Evolutionary conservation across 495 filamentous ascomycete species (phyloP).

Genomic region (Tuber brumale): DNA sequence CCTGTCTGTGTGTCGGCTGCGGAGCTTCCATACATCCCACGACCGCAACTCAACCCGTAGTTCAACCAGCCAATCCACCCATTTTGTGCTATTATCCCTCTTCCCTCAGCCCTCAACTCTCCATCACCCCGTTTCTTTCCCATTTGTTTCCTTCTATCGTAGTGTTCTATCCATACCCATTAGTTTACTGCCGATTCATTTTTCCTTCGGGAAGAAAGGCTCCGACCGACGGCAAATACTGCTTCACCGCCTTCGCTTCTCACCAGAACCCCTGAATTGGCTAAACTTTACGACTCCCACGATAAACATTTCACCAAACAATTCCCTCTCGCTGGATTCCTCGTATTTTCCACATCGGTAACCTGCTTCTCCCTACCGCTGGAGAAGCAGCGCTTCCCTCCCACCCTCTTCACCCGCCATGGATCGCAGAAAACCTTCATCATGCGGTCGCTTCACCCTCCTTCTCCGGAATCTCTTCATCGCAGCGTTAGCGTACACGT

Average conservation of each 20-base stretch:
- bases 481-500: constrained; percentile 41
- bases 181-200: background rate
- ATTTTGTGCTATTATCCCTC: background rate
- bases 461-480: constrained; percentile 45
- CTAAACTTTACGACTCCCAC: background rate
- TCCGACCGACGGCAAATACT: background rate
- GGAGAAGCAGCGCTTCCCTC: constrained; percentile 18
- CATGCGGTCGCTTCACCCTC: constrained; percentile 42
- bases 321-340: constrained; percentile 4
- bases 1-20: background rate
- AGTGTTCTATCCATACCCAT: background rate
- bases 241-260: background rate
- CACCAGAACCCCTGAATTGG: background rate
- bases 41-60: background rate
- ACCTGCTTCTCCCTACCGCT: constrained; percentile 24
- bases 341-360: background rate
- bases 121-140: background rate
- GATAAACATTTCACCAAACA: background rate
- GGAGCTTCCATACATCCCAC: background rate
- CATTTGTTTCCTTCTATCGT: background rate
- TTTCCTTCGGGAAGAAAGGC: background rate
- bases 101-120: background rate
- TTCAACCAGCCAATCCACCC: constrained; percentile 1
- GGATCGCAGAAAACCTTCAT: constrained; percentile 30
- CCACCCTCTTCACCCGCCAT: constrained; percentile 14